Evolutionary conservation across 2,329 filamentous ascomycete genomes (phyloP), one percentile per base, ranked within the genome.

Genomic region (Didymella glomerata): DNA sequence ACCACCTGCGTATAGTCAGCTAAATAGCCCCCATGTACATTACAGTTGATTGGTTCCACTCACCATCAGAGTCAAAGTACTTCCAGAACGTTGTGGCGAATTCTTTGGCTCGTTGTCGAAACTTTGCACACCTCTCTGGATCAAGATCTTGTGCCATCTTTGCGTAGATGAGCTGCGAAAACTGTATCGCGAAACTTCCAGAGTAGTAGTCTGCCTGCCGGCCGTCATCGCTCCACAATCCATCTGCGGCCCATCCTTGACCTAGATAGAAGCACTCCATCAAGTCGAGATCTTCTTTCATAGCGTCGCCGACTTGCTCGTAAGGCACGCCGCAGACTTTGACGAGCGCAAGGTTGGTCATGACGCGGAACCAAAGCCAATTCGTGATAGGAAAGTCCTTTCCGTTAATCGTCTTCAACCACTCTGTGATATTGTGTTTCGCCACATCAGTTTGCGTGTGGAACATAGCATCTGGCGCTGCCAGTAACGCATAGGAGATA

Each of bases 181-280:
- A 84, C 54, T 84, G 83, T 9, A 85, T 82, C 0, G 83, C 83
- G 54, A 85, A 85, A 45, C 83, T 84, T 0, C 82, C 82, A 1
- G 82, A 84, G 54, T 85, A 85, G 64, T 84, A 84, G 50, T 84
- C 83, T 0, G 78, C 81, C 45, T 84, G 82, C 16, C 65, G 8
- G 47, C 77, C 54, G 57, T 74, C 58, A 3, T 74, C 65, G 14
- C 61, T 73, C 82, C 79, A 84, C 0, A 73, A 57, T 0, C 83
- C 83, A 48, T 85, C 83, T 1, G 74, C 77, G 0, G 80, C 79
- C 83, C 83, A 85, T 0, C 82, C 83, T 3, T 81, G 75, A 0
- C 65, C 68, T 0, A 81, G 65, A 42, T 82, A 80, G 54, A 84
- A 84, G 0, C 72, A 68, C 38, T 84, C 81, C 4, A 84, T 70